phyloP scores from a whole-genome alignment of 768 basidiomycete species.

The Gelatoporia subvermispora region DNA sequence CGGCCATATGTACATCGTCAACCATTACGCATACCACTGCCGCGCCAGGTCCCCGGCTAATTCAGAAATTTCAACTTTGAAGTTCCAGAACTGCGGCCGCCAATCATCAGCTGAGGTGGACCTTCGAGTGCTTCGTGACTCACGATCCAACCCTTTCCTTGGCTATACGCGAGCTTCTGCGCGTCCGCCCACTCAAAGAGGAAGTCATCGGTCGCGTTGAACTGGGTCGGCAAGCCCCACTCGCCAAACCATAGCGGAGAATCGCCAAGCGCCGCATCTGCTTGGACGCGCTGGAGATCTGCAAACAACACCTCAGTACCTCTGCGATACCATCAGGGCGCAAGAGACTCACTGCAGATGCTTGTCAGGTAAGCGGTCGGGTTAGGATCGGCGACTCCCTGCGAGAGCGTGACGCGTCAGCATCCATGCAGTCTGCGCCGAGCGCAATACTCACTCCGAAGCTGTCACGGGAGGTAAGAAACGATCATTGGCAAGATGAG shows the following conservation, averaged over 20 bases:
- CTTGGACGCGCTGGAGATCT: slow-evolving; percentile 58
- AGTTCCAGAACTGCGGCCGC: slow-evolving; percentile 57
- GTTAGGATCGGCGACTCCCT: slow-evolving; percentile 70
- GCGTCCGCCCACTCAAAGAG: slow-evolving; percentile 68
- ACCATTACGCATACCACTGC: slow-evolving; percentile 49
- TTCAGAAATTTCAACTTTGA: slow-evolving; percentile 59
- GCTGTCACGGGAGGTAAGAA: slow-evolving; percentile 25
- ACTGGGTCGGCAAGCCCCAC: slow-evolving; percentile 63
- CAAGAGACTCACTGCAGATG: slow-evolving; percentile 57
- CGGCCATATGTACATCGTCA: not conserved
- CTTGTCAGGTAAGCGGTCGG: slow-evolving; percentile 58
- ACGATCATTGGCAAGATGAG: slow-evolving; percentile 2
- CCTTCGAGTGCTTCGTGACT: slow-evolving; percentile 19
- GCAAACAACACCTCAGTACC: not conserved
- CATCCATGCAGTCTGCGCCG: not conserved
- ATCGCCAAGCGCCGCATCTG: slow-evolving; percentile 39
- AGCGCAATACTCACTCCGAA: slow-evolving; percentile 48
- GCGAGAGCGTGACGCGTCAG: not conserved
- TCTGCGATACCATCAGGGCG: not conserved
- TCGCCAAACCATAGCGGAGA: slow-evolving; percentile 53
- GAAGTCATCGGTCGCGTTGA: slow-evolving; percentile 57
- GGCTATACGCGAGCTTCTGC: slow-evolving; percentile 60
- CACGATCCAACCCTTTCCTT: slow-evolving; percentile 65
- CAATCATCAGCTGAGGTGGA: not conserved
- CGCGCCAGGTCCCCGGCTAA: slow-evolving; percentile 48